Evolutionary conservation across 2,329 filamentous ascomycete genomes (phyloP).

Genomic region (Fusarium camptoceras): DNA sequence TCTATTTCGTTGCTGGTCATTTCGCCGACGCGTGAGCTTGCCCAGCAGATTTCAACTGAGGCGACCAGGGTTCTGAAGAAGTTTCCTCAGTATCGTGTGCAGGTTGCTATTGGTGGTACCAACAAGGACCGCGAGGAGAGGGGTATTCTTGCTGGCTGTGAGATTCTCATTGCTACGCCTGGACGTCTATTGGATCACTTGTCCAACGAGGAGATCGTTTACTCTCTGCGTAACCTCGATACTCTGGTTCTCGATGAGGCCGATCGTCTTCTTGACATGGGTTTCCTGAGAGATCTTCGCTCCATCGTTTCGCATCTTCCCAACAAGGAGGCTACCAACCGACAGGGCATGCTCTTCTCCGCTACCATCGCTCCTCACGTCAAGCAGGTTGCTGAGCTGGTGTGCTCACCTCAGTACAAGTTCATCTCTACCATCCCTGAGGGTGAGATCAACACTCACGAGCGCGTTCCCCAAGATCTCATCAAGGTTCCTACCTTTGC

Average conservation of each 20-base stretch:
- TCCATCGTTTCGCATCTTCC: conserved; percentile 81
- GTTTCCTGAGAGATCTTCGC: conserved; percentile 83
- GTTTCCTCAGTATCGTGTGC: conserved; percentile 79
- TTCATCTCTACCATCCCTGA: conserved; percentile 83
- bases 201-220: conserved; percentile 75
- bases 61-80: conserved; percentile 77
- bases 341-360: conserved; percentile 84
- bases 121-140: conserved; percentile 80
- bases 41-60: conserved; percentile 77
- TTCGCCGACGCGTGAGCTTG: conserved; percentile 77
- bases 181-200: conserved; percentile 84
- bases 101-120: conserved; percentile 81
- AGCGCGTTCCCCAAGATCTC: conserved; percentile 78
- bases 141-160: conserved; percentile 77
- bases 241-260: conserved; percentile 88
- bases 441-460: conserved; percentile 81
- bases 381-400: conserved; percentile 76
- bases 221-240: conserved; percentile 75
- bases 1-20: conserved; percentile 72
- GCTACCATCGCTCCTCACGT: conserved; percentile 86
- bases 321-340: conserved; percentile 65
- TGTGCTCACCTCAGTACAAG: conserved; percentile 77
- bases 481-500: conserved; percentile 77
- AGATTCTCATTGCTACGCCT: conserved; percentile 84
- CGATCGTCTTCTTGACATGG: conserved; percentile 83